Conservation (phyloP, 768 basidiomycete species). For the Calocybe cyanea region DNA sequence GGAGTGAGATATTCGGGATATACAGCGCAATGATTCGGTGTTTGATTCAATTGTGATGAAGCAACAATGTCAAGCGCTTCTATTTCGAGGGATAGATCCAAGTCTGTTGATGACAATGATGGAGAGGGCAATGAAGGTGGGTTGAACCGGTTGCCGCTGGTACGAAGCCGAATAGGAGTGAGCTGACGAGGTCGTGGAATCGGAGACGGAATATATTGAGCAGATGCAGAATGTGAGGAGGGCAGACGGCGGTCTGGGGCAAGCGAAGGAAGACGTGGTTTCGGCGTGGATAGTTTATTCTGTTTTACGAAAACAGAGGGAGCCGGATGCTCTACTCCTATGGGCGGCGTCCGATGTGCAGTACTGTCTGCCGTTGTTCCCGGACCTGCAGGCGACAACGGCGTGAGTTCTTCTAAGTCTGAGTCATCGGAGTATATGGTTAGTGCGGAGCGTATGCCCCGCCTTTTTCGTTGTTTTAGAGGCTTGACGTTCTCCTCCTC, state of each 20-base stretch:
- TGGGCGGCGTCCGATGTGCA: conserved; percentile 12
- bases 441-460: conserved; percentile 22
- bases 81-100: conserved; percentile 51
- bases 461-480: conserved; percentile 24
- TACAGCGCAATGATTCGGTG: conserved; percentile 22
- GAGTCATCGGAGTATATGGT: conserved; percentile 49
- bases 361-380: conserved; percentile 9
- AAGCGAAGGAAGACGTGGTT: conserved; percentile 2
- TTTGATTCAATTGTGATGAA: conserved; percentile 13
- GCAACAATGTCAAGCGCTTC: conserved; percentile 37
- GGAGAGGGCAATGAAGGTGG: conserved; percentile 56
- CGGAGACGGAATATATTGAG: conserved; percentile 26
- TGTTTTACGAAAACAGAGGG: conserved; percentile 24
- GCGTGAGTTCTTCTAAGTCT: conserved; percentile 27
- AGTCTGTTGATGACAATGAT: conserved; percentile 39
- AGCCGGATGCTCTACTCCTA: conserved; percentile 38
- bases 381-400: conserved; percentile 7
- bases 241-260: conserved; percentile 9
- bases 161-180: conserved; percentile 57
- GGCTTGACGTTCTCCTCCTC: conserved; percentile 21
- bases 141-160: conserved; percentile 35
- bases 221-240: conserved; percentile 10
- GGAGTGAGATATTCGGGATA: conserved; percentile 56
- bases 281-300: conserved; percentile 11
- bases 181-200: conserved; percentile 53